phyloP scores from a whole-genome alignment of 208 protist species.

The Trypanosoma rangeli region DNA sequence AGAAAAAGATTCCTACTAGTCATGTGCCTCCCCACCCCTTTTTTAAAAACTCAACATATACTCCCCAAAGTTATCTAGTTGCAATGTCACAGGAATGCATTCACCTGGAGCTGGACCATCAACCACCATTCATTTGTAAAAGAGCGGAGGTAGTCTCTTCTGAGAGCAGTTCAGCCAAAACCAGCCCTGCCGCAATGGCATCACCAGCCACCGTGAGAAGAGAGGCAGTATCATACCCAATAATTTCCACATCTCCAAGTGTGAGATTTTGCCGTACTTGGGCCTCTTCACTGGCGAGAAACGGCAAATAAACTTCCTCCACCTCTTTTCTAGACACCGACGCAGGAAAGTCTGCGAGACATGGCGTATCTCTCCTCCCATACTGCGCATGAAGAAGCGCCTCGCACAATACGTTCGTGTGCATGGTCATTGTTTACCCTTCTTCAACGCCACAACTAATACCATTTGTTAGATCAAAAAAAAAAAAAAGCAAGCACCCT shows the following conservation, averaged over 20 bases:
- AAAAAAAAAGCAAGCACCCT: neutral
- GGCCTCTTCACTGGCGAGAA: constrained; percentile 24
- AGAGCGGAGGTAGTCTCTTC: neutral
- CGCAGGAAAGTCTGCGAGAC: constrained; percentile 54
- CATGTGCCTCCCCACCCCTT: neutral
- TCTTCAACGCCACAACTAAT: neutral
- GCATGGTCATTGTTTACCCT: constrained; percentile 4
- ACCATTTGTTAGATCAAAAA: neutral
- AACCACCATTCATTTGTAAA: neutral
- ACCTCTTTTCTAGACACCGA: constrained; percentile 38
- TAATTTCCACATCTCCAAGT: constrained; percentile 18
- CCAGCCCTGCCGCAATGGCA: constrained; percentile 21
- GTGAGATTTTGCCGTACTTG: constrained; percentile 11
- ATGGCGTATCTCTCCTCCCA: constrained; percentile 43
- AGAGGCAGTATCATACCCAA: constrained; percentile 12
- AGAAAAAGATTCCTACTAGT: neutral
- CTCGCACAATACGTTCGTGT: constrained; percentile 37
- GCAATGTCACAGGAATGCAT: neutral
- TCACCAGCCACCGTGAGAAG: constrained; percentile 25
- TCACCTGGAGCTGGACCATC: neutral
- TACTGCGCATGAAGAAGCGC: constrained; percentile 77
- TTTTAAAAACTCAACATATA: neutral
- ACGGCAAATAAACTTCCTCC: constrained; percentile 45
- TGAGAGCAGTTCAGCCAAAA: constrained; percentile 16
- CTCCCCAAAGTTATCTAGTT: neutral